Evolutionary conservation across 2,329 filamentous ascomycete genomes (phyloP).

Genomic region (Colletotrichum liaoningense): DNA sequence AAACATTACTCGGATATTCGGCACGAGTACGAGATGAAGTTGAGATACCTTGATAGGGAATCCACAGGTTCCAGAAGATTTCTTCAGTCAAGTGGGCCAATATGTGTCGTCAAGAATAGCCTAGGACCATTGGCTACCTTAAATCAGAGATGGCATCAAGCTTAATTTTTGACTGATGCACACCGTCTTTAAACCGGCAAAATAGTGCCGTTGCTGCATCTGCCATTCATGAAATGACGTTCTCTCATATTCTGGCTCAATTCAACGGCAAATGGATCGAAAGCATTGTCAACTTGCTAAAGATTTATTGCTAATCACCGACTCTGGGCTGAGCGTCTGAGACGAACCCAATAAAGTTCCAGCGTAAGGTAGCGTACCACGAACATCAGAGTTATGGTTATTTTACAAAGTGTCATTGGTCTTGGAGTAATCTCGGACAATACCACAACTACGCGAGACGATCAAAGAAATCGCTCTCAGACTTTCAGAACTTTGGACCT

Average conservation of each 20-base stretch:
- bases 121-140: neutral
- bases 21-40: neutral
- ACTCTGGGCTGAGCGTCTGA: no score
- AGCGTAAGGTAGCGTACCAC: neutral
- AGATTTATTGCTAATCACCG: neutral
- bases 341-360: neutral
- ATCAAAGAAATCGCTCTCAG: neutral
- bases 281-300: neutral
- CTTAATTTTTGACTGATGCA: neutral
- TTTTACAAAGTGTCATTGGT: neutral
- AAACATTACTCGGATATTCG: neutral
- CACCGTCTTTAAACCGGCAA: neutral
- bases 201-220: neutral
- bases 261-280: neutral
- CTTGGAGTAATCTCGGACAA: neutral
- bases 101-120: constrained; percentile 15
- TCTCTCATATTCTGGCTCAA: neutral
- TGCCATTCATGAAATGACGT: neutral
- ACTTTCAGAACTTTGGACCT: neutral
- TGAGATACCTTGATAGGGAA: neutral
- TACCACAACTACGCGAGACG: neutral
- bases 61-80: constrained; percentile 20
- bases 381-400: neutral
- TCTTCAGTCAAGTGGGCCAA: constrained; percentile 12
- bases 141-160: constrained; percentile 11